Evolutionary conservation across 1,284 basidiomycete genomes (phyloP).

Genomic region (Laetiporus sulphureus): DNA sequence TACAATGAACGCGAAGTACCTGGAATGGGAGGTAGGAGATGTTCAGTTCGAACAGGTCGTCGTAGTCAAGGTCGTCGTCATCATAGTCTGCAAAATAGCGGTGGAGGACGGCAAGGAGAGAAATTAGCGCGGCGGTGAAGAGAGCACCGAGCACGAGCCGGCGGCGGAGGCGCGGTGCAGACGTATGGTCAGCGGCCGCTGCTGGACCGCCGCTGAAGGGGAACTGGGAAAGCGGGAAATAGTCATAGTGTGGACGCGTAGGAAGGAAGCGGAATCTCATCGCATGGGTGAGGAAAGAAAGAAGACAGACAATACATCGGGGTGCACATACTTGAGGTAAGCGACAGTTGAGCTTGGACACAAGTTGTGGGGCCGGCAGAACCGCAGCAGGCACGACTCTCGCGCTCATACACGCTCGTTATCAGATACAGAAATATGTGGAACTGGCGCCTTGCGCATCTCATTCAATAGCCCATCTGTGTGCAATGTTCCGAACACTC

Average conservation of each 20-base stretch:
- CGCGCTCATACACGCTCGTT: no score
- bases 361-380: no score
- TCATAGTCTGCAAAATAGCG: no score
- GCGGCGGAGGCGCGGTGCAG: background rate
- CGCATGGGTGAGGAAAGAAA: no score
- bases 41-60: background rate
- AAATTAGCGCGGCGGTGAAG: background rate
- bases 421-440: background rate
- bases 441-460: conserved; percentile 17
- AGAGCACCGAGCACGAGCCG: background rate
- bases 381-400: no score
- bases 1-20: no score
- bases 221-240: background rate
- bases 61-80: background rate
- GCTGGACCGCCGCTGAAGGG: background rate
- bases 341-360: no score
- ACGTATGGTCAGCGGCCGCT: background rate
- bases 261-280: no score
- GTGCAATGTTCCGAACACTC: background rate
- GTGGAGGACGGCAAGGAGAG: background rate
- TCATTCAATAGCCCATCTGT: conserved; percentile 1
- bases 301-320: no score
- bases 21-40: conserved; percentile 1
- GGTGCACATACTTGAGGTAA: no score
- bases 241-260: no score